Evolutionary conservation across 2,329 filamentous ascomycete genomes (phyloP).

Genomic region (Aschersonia sp.): DNA sequence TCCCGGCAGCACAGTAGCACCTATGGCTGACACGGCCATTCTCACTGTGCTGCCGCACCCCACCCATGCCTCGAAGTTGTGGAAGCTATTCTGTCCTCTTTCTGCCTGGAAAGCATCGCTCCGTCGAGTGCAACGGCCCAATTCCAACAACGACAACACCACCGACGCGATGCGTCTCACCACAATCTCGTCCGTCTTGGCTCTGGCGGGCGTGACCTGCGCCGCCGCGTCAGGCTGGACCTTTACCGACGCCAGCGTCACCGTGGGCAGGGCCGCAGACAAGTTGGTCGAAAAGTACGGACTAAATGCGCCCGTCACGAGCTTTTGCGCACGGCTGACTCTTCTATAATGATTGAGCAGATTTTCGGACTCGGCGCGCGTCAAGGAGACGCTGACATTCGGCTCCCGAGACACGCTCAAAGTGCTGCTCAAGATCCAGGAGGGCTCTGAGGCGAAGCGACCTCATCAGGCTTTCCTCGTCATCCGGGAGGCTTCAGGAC

Average conservation of each 20-base stretch:
- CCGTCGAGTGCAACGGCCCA: too few species aligned
- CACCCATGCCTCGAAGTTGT: too few species aligned
- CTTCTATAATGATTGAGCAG: conserved; percentile 21
- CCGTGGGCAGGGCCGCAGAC: conserved; percentile 51
- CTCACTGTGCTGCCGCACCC: too few species aligned
- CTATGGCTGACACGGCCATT: too few species aligned
- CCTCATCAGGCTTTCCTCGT: conserved; percentile 92
- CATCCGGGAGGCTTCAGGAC: conserved; percentile 60
- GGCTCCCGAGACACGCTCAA: conserved; percentile 62
- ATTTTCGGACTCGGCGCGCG: conserved; percentile 41
- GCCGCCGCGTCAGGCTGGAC: conserved; percentile 47
- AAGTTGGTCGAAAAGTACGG: conserved; percentile 51
- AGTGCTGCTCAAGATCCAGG: conserved; percentile 66
- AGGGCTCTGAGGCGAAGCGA: conserved; percentile 63
- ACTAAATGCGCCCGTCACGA: neutral
- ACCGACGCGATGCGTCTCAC: conserved; percentile 21
- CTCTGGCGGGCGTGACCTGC: conserved; percentile 33
- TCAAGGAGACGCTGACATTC: conserved; percentile 51
- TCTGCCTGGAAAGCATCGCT: too few species aligned
- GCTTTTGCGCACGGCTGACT: neutral
- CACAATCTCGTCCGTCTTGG: conserved; percentile 24
- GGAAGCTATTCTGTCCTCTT: neutral
- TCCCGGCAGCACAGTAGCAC: too few species aligned
- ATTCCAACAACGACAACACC: conserved; percentile 8
- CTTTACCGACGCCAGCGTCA: conserved; percentile 59